These are phyloP conservation scores for Ampelomyces quisqualis DNA, from an alignment of 2,329 filamentous ascomycete species.

Conservation along the genomic window DNA sequence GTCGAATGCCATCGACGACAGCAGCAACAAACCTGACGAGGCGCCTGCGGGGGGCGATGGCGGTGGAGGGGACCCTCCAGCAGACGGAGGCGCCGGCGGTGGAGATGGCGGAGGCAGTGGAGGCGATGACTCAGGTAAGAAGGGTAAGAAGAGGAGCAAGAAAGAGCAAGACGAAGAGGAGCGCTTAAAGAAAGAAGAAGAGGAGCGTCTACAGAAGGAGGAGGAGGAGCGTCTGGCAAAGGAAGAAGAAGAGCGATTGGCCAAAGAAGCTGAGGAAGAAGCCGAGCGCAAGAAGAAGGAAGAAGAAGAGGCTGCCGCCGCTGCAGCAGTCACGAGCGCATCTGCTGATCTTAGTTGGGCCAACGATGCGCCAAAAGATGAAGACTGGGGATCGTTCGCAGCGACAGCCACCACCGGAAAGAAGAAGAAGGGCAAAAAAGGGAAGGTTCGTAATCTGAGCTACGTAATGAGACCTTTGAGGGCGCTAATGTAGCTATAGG, in stretches of 20 bases:
- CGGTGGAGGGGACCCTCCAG: constrained; percentile 39
- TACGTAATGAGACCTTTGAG: constrained; percentile 33
- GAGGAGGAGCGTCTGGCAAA: too few relatives aligned
- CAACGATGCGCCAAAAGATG: constrained; percentile 26
- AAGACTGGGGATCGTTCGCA: constrained; percentile 36
- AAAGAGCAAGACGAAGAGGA: constrained; percentile 43
- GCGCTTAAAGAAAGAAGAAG: constrained; percentile 38
- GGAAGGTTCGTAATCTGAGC: constrained; percentile 42
- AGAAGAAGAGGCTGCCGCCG: constrained; percentile 38
- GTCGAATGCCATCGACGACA: constrained; percentile 43
- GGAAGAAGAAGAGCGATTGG: constrained; percentile 39
- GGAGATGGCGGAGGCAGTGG: constrained; percentile 40
- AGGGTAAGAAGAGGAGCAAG: constrained; percentile 40
- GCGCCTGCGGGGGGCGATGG: constrained; percentile 33
- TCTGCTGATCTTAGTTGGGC: constrained; percentile 31
- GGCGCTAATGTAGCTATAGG: constrained; percentile 34
- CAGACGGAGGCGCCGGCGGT: constrained; percentile 38
- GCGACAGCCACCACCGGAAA: constrained; percentile 31
- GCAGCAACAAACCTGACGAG: constrained; percentile 52
- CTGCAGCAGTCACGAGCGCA: constrained; percentile 22
- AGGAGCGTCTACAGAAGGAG: constrained; percentile 41
- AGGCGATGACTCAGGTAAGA: constrained; percentile 44
- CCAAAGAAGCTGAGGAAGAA: constrained; percentile 44
- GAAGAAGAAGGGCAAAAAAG: constrained; percentile 46
- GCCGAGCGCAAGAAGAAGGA: constrained; percentile 41